These are phyloP conservation scores for Solanum pinnatisectum DNA, from an alignment of 257 asterid genomes.

Conservation along the genomic window DNA sequence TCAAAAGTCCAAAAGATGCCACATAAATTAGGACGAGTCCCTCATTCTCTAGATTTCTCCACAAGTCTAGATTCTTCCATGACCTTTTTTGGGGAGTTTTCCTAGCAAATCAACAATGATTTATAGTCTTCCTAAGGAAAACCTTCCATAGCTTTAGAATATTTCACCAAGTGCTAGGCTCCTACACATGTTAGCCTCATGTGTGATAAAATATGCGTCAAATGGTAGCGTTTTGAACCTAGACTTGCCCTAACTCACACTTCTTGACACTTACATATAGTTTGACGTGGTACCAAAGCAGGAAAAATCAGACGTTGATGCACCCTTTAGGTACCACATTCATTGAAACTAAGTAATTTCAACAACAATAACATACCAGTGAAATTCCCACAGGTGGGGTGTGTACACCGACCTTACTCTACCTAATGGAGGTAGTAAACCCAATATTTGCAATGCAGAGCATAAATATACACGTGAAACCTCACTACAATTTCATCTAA, in stretches of 20 bases:
- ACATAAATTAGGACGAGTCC: background rate
- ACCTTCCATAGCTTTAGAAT: no score
- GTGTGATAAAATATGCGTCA: no score
- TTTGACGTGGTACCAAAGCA: no score
- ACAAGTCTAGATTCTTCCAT: background rate
- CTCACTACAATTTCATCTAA: background rate
- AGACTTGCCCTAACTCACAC: no score
- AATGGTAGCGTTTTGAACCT: no score
- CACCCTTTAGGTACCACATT: background rate
- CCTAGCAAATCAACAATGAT: no score
- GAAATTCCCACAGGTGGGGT: no score
- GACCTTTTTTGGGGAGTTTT: background rate
- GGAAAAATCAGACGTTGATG: no score
- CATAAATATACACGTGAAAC: background rate
- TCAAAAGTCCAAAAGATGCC: fast-evolving
- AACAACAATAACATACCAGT: background rate
- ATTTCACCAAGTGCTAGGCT: background rate
- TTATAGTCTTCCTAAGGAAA: no score
- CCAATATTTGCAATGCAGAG: background rate
- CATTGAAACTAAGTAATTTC: background rate
- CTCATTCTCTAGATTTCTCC: background rate
- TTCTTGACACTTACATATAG: no score
- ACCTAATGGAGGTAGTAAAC: background rate
- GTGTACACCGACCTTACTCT: fast-evolving
- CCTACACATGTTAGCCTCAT: background rate